phyloP scores from a whole-genome alignment of 2,329 filamentous ascomycete genomes.

The Teratosphaeria zuluensis region DNA sequence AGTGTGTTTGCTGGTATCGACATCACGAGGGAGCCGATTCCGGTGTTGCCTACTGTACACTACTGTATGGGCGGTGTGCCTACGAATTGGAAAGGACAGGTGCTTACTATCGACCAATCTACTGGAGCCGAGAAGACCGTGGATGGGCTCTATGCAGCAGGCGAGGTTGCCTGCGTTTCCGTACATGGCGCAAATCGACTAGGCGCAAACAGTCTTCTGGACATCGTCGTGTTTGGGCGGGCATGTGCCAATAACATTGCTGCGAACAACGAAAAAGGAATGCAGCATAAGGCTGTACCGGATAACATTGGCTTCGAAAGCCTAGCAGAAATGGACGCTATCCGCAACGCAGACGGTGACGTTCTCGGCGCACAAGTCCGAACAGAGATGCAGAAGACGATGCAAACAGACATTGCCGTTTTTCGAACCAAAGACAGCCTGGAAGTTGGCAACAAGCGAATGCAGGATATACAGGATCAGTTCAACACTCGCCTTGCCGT shows the following conservation, averaged over 20 bases:
- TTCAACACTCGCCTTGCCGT: slow-evolving; percentile 30
- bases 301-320: slow-evolving; percentile 22
- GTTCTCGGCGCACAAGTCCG: slow-evolving; percentile 30
- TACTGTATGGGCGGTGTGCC: slow-evolving; percentile 45
- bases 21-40: slow-evolving; percentile 41
- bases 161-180: slow-evolving; percentile 40
- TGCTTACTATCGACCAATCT: slow-evolving; percentile 29
- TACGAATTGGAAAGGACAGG: slow-evolving; percentile 41
- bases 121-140: slow-evolving; percentile 34
- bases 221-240: slow-evolving; percentile 42
- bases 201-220: slow-evolving; percentile 40
- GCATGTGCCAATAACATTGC: slow-evolving; percentile 36
- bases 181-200: slow-evolving; percentile 42
- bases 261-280: slow-evolving; percentile 29
- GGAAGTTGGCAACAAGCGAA: slow-evolving; percentile 21
- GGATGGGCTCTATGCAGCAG: slow-evolving; percentile 39
- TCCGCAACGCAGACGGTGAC: slow-evolving; percentile 30
- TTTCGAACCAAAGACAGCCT: slow-evolving; percentile 35
- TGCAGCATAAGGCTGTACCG: slow-evolving; percentile 26
- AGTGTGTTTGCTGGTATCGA: slow-evolving; percentile 42
- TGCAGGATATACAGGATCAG: slow-evolving; percentile 27
- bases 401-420: slow-evolving; percentile 38
- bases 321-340: slow-evolving; percentile 24
- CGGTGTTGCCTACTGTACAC: slow-evolving; percentile 42
- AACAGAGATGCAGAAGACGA: slow-evolving; percentile 36